These are phyloP conservation scores for Przewalskia tangutica DNA, from an alignment of 257 asterid species.

Conservation along the genomic window DNA sequence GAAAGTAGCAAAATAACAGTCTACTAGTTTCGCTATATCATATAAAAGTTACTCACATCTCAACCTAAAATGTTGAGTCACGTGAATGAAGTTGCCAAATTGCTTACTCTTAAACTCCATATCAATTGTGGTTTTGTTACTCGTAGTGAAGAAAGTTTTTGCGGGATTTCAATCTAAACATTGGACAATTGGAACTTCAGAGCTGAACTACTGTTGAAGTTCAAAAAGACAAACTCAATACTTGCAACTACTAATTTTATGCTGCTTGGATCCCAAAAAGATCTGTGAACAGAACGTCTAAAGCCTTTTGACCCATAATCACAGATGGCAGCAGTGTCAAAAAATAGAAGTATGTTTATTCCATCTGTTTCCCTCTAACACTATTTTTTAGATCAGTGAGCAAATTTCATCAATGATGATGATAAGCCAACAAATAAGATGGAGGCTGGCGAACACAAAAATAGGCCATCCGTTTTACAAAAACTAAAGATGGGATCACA, in stretches of 20 bases:
- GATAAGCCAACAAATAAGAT: neutral
- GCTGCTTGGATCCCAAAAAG: neutral
- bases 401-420: neutral
- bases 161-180: neutral
- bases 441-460: neutral
- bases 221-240: neutral
- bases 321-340: neutral
- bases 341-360: neutral
- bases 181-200: neutral
- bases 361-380: neutral
- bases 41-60: neutral
- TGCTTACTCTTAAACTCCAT: neutral
- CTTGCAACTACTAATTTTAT: neutral
- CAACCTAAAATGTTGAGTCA: neutral
- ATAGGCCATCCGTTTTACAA: neutral
- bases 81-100: neutral
- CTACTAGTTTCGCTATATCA: neutral
- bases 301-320: neutral
- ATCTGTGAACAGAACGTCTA: neutral
- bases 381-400: neutral
- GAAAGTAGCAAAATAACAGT: neutral
- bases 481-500: neutral
- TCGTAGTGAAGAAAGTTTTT: neutral
- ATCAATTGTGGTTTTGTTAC: neutral
- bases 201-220: neutral